These are phyloP conservation scores for Magnolia changhungtana DNA, from an alignment of 164 flowering plant genomes.

Conservation along the genomic window DNA sequence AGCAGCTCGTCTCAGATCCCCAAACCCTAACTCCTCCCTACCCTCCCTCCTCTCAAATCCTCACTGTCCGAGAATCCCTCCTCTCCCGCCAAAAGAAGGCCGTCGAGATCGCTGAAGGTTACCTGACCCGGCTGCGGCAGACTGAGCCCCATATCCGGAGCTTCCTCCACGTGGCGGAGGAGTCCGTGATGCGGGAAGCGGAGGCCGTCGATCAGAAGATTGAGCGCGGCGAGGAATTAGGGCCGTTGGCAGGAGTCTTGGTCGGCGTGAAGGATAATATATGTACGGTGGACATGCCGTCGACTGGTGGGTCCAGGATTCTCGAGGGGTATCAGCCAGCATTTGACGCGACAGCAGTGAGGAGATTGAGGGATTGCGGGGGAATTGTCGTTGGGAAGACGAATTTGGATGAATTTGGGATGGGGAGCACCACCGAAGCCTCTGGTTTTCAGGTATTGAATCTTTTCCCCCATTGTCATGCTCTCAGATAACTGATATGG, in stretches of 20 bases:
- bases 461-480: neutral
- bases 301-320: conserved; percentile 77
- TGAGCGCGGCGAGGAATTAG: conserved; percentile 47
- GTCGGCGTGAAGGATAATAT: conserved; percentile 90
- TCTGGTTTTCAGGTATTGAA: conserved; percentile 74
- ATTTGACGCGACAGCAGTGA: conserved; percentile 84
- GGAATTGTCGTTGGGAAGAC: conserved; percentile 91
- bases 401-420: conserved; percentile 95
- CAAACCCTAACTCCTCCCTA: conserved; percentile 18
- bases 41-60: conserved; percentile 38
- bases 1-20: conserved; percentile 16
- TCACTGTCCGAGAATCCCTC: conserved; percentile 34
- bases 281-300: conserved; percentile 74
- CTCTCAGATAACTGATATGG: neutral
- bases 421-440: conserved; percentile 90
- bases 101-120: conserved; percentile 48
- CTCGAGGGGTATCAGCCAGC: conserved; percentile 69
- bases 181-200: conserved; percentile 43
- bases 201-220: conserved; percentile 54
- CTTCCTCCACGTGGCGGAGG: conserved; percentile 66
- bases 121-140: conserved; percentile 49
- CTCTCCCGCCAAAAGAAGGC: conserved; percentile 37
- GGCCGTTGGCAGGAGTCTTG: conserved; percentile 69
- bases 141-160: conserved; percentile 64
- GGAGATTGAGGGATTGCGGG: conserved; percentile 58